phyloP scores from a whole-genome alignment of 139 green algal species.

The Chloropicon primus region DNA sequence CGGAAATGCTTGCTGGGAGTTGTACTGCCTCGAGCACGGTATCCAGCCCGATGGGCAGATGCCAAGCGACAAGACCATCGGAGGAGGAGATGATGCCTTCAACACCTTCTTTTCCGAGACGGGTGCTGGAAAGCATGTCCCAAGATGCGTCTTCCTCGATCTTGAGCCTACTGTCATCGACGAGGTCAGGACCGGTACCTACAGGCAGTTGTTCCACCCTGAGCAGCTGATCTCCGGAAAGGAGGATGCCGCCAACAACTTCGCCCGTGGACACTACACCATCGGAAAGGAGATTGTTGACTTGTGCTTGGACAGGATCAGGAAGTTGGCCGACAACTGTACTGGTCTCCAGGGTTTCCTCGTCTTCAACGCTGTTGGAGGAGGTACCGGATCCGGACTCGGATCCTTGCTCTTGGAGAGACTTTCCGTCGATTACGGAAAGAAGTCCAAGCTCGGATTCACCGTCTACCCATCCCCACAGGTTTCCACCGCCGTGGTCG shows the following conservation, averaged over 20 bases:
- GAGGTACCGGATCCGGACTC: conserved; percentile 41
- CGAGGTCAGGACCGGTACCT: conserved; percentile 39
- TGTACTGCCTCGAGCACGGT: conserved; percentile 96
- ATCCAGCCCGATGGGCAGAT: conserved; percentile 93
- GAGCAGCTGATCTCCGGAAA: conserved; percentile 46
- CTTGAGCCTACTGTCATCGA: conserved; percentile 49
- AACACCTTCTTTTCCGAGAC: conserved; percentile 63
- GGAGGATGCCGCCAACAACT: conserved; percentile 48
- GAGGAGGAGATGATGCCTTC: conserved; percentile 78
- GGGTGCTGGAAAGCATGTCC: conserved; percentile 44
- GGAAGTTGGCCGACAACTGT: conserved; percentile 41
- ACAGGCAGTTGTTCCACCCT: conserved; percentile 48
- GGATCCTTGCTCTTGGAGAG: conserved; percentile 40
- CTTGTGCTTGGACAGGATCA: conserved; percentile 39
- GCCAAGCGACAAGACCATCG: conserved; percentile 86
- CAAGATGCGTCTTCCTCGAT: conserved; percentile 37
- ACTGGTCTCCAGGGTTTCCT: conserved; percentile 44
- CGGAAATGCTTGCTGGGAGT: conserved; percentile 98
- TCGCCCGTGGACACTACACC: conserved; percentile 41
- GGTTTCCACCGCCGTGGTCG: conserved; percentile 41
- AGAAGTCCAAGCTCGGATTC: conserved; percentile 26
- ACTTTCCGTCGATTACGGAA: conserved; percentile 21
- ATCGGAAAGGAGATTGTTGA: conserved; percentile 48
- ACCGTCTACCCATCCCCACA: conserved; percentile 40
- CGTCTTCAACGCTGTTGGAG: conserved; percentile 42